Percentiles rank a stretch among this genome's conserved stretches.
These are phyloP conservation scores for Fusarium cicatricum DNA, from an alignment of 2,329 filamentous ascomycete species.

Conservation along the genomic window DNA sequence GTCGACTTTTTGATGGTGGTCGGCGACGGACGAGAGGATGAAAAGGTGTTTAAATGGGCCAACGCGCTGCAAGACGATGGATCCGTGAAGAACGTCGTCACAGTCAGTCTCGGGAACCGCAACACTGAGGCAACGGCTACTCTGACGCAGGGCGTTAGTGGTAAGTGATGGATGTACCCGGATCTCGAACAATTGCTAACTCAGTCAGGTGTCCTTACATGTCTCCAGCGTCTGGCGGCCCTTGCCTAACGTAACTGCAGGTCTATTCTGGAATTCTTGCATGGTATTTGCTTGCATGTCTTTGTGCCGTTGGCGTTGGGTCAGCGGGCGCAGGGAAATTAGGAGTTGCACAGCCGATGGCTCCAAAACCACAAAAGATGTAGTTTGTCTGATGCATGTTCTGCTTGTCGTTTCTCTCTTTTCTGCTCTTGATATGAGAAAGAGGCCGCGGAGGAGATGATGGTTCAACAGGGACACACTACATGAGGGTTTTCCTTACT, in stretches of 20 bases:
- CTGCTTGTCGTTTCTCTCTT: not conserved
- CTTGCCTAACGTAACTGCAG: constrained; percentile 31
- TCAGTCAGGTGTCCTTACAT: constrained; percentile 51
- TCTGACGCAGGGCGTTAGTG: constrained; percentile 89
- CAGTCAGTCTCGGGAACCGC: constrained; percentile 84
- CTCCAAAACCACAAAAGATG: constrained; percentile 26
- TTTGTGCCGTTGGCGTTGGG: constrained; percentile 40
- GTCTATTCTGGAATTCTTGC: constrained; percentile 29
- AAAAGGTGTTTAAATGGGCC: constrained; percentile 94
- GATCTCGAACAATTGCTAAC: constrained; percentile 5
- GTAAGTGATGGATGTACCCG: constrained; percentile 58
- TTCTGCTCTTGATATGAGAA: constrained; percentile 8
- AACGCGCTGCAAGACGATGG: constrained; percentile 73
- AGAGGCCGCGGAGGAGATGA: constrained; percentile 1
- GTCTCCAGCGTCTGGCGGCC: constrained; percentile 53
- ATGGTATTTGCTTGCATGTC: constrained; percentile 32
- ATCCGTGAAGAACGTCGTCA: constrained; percentile 74
- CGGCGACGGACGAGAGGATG: constrained; percentile 91
- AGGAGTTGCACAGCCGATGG: constrained; percentile 13
- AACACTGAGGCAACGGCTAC: constrained; percentile 90
- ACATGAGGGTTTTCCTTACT: constrained; percentile 7
- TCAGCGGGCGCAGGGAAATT: constrained; percentile 35
- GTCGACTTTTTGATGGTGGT: constrained; percentile 90
- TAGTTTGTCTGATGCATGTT: constrained; percentile 9
- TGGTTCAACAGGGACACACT: constrained; percentile 6